These are phyloP conservation scores for Penicillium crustosum DNA, from an alignment of 2,329 filamentous ascomycete species.

Conservation along the genomic window DNA sequence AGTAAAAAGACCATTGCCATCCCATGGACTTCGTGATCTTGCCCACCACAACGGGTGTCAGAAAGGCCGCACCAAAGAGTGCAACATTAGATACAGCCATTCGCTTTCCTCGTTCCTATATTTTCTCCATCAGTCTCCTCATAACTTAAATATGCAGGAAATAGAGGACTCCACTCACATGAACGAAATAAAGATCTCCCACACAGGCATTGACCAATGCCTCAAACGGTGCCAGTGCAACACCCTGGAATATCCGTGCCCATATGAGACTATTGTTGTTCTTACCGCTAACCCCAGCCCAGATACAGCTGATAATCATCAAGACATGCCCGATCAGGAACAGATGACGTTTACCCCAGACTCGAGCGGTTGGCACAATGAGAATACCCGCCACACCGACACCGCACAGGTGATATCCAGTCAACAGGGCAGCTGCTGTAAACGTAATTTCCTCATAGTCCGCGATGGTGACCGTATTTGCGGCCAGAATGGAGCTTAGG, in stretches of 20 bases:
- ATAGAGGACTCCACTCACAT: slow-evolving; percentile 53
- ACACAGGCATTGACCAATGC: slow-evolving; percentile 84
- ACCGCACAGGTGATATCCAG: slow-evolving; percentile 82
- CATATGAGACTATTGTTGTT: slow-evolving; percentile 73
- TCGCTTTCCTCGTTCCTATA: slow-evolving; percentile 69
- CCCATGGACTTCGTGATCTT: slow-evolving; percentile 74
- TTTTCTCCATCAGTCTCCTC: neutral
- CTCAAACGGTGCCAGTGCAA: slow-evolving; percentile 86
- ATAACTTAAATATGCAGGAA: neutral
- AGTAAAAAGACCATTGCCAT: slow-evolving; percentile 88
- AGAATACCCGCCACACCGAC: slow-evolving; percentile 78
- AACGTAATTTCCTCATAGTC: slow-evolving; percentile 66
- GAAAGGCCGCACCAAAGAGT: slow-evolving; percentile 69
- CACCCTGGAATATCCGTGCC: slow-evolving; percentile 80
- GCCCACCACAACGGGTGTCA: slow-evolving; percentile 86
- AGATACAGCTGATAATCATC: slow-evolving; percentile 70
- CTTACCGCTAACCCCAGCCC: slow-evolving; percentile 69
- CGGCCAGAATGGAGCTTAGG: slow-evolving; percentile 81
- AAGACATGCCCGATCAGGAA: slow-evolving; percentile 77
- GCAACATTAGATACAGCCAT: slow-evolving; percentile 79
- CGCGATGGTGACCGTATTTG: slow-evolving; percentile 78
- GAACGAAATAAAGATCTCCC: slow-evolving; percentile 87
- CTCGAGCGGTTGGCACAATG: slow-evolving; percentile 80
- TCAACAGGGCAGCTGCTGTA: slow-evolving; percentile 76
- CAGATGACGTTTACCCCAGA: slow-evolving; percentile 90